Evolutionary conservation across 2,329 filamentous ascomycete species (phyloP).

Genomic region (Colletotrichum sidae): DNA sequence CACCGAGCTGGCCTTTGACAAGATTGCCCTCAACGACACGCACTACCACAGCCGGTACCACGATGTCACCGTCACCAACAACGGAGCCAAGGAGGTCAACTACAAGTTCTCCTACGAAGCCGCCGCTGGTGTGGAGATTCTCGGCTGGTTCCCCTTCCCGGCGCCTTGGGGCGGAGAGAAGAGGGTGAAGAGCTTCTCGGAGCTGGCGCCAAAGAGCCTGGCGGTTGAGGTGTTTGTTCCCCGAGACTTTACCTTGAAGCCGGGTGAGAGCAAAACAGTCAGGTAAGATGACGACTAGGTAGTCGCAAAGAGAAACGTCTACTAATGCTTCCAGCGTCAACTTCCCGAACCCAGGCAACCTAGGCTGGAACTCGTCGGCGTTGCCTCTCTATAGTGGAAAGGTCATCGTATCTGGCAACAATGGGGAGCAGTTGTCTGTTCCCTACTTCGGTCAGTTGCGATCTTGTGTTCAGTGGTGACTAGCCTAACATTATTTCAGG

Average conservation of each 20-base stretch:
- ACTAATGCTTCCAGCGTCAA: constrained; percentile 39
- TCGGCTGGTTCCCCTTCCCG: constrained; percentile 37
- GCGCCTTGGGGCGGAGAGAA: constrained; percentile 26
- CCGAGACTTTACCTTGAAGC: constrained; percentile 41
- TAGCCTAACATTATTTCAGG: constrained; percentile 25
- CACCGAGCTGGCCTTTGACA: constrained; percentile 50
- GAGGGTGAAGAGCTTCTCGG: constrained; percentile 39
- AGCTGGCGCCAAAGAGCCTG: constrained; percentile 40
- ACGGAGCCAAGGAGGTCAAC: constrained; percentile 45
- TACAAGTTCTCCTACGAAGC: constrained; percentile 47
- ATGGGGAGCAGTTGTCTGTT: constrained; percentile 47
- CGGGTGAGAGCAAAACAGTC: constrained; percentile 42
- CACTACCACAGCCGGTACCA: constrained; percentile 47
- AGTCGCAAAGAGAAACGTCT: not conserved
- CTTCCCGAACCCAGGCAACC: constrained; percentile 43
- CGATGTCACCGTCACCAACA: constrained; percentile 50
- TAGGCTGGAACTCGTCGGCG: constrained; percentile 43
- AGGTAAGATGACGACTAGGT: constrained; percentile 33
- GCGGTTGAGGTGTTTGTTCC: constrained; percentile 39
- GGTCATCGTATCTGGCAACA: constrained; percentile 45
- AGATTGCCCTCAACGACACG: constrained; percentile 58
- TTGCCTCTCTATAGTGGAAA: constrained; percentile 50
- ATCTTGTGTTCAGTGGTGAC: not conserved
- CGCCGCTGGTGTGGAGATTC: constrained; percentile 51
- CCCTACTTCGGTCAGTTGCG: constrained; percentile 45